Evolutionary conservation across 73 alveolate genomes (phyloP).

Genomic region (Paramecium tetraurelia): DNA sequence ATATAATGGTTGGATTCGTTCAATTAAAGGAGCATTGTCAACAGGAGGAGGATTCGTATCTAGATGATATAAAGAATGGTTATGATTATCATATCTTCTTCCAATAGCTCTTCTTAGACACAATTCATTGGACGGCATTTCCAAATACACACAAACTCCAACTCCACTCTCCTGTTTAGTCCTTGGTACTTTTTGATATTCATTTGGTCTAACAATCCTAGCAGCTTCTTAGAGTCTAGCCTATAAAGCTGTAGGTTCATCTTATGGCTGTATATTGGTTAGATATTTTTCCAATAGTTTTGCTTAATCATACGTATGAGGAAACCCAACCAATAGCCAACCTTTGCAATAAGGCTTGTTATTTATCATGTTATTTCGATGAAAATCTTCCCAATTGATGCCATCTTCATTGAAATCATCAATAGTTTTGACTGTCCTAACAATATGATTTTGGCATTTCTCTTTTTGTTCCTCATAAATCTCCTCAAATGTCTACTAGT

Average conservation of each 20-base stretch:
- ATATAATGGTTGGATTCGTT: slow-evolving; percentile 83
- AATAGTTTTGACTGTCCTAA: not conserved
- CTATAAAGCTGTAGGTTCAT: slow-evolving; percentile 67
- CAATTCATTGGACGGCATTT: slow-evolving; percentile 78
- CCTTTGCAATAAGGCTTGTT: slow-evolving; percentile 68
- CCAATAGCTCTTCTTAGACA: slow-evolving; percentile 94
- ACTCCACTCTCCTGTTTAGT: slow-evolving; percentile 78
- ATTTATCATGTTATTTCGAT: slow-evolving; percentile 14
- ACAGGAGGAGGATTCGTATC: slow-evolving; percentile 94
- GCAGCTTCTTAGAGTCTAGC: slow-evolving; percentile 68
- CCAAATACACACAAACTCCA: slow-evolving; percentile 84
- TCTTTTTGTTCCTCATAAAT: slow-evolving; percentile 15
- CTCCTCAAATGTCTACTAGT: not conserved
- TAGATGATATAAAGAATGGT: slow-evolving; percentile 83
- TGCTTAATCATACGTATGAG: slow-evolving; percentile 88
- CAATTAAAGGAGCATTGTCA: slow-evolving; percentile 88
- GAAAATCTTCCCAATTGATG: slow-evolving; percentile 51
- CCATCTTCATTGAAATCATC: slow-evolving; percentile 36
- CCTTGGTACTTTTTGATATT: slow-evolving; percentile 72
- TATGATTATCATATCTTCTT: slow-evolving; percentile 83
- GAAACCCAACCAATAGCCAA: slow-evolving; percentile 90
- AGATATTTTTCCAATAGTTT: slow-evolving; percentile 85
- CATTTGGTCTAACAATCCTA: slow-evolving; percentile 78
- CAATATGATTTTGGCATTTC: not conserved
- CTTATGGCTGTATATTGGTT: slow-evolving; percentile 86